Conservation (phyloP, 139 green algal species). For the Chlorella ohadii region DNA sequence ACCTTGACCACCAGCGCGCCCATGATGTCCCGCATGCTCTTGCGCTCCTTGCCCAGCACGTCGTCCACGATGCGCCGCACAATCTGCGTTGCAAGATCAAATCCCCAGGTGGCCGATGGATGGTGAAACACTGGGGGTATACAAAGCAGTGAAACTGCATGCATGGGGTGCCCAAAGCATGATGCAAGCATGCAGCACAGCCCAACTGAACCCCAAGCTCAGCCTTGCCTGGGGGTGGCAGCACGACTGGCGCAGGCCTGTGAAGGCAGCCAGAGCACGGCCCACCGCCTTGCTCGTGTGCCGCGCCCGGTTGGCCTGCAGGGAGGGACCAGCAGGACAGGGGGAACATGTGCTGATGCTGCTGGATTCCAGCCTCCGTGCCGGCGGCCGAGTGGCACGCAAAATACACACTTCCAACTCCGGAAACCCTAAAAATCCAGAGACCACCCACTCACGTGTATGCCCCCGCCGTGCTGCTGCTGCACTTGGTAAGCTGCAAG, state of each 20-base stretch:
- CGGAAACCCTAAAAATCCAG: too few relatives aligned
- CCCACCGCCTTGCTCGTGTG: background rate
- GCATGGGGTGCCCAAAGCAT: background rate
- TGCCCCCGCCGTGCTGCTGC: slow-evolving; percentile 9
- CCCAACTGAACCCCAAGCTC: background rate
- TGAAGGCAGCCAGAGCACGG: slow-evolving; percentile 26
- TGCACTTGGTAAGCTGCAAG: background rate
- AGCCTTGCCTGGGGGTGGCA: slow-evolving; percentile 47
- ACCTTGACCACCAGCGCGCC: slow-evolving; percentile 37
- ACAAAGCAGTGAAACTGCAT: too few relatives aligned
- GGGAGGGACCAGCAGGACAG: too few relatives aligned
- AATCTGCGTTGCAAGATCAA: slow-evolving; percentile 39
- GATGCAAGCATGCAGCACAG: background rate
- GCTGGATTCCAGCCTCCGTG: too few relatives aligned
- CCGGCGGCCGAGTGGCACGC: too few relatives aligned
- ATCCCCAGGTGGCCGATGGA: too few relatives aligned
- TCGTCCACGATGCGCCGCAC: slow-evolving; percentile 33
- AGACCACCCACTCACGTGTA: too few relatives aligned
- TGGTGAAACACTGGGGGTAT: too few relatives aligned
- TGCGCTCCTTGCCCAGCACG: slow-evolving; percentile 43
- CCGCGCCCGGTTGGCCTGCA: background rate
- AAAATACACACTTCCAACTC: too few relatives aligned
- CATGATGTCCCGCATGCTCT: slow-evolving; percentile 58
- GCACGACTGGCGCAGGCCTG: slow-evolving; percentile 47
- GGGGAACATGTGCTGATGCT: background rate